Base-by-base conservation (phyloP, 1,284 basidiomycete species). In the Bondarzewia mesenterica region DNA sequence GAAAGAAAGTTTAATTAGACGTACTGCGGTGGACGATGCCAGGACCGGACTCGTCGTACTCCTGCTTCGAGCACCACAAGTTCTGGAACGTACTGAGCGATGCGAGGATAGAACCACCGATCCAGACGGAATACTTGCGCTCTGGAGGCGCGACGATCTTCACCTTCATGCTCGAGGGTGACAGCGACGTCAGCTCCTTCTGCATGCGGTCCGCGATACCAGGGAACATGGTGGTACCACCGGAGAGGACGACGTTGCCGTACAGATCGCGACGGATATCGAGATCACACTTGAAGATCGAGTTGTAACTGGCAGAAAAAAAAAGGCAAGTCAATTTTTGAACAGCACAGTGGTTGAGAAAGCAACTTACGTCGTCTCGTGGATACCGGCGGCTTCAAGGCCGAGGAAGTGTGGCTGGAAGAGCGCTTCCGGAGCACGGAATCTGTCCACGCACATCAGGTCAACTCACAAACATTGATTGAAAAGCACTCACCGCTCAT, bases 161-260 rank as follows among this genome's bases (percentile, higher is more conserved):
- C 77, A 95, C 88, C 85, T 93, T 95, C 88, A 96, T 80, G 70
- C 77, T 83, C 55, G 78, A 72, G 36, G 93, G 93, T 50, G 89
- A 79, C 53, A 96, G 78, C 26, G 87, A 77, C 44, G 89, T 91
- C 66, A 98, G 80, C 75, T 97, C 93, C 78, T 94, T 94, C 77
- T 94, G 92, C 92, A 97, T 94, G 63, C 93, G 89, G 74, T 97
- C 93, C 60, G 92, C 75, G 61, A 96, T 93, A 75, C 93, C 93
- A 57, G 90, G 87, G 85, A 92, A 94, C 93, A 95, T 94, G 61
- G 93, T 95, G 54, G 89, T 93, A 70, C 93, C 93, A 67, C 93
- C 93, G 47, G 92, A 95, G 62, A 96, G 82, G 63, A 95, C 92
- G 57, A 95, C 85, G 73, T 94, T 94, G 56, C 88, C 88, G 72